Percentiles rank a stretch among this genome's conserved stretches.
phyloP scores from a whole-genome alignment of 148 eudicot genomes.

The Spergularia marina region DNA sequence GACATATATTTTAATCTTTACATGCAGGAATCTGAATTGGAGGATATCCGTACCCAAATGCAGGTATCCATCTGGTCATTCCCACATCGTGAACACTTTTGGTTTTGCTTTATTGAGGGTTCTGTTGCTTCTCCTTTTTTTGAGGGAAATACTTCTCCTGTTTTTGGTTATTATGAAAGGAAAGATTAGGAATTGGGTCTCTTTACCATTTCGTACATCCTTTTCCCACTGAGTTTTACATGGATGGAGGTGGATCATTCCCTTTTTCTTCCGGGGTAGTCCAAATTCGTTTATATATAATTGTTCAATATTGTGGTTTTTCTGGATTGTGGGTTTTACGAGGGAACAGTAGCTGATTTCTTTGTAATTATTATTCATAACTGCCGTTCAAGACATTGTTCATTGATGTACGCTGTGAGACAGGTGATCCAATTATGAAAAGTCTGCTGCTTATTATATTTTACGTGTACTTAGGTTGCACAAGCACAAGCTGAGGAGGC shows the following conservation, averaged over 20 bases:
- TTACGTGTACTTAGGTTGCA: conserved; percentile 56
- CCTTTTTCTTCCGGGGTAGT: neutral
- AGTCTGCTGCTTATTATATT: neutral
- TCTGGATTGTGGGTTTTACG: neutral
- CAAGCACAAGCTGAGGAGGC: conserved; percentile 76
- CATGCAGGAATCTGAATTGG: conserved; percentile 85
- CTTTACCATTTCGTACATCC: neutral
- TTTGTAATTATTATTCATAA: too few relatives aligned
- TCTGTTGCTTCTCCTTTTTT: neutral
- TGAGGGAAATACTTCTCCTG: neutral
- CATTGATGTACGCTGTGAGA: neutral
- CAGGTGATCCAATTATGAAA: neutral
- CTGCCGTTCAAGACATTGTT: too few relatives aligned
- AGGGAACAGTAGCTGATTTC: neutral
- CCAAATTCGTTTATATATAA: neutral
- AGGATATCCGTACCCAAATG: conserved; percentile 80
- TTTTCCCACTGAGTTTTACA: neutral
- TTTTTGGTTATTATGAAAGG: neutral
- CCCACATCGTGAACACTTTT: neutral
- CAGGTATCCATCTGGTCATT: conserved; percentile 50
- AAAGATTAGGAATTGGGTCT: neutral
- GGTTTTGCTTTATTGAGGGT: conserved; percentile 11
- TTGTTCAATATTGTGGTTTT: neutral
- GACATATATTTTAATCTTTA: conserved; percentile 12
- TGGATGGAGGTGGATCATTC: neutral